Base-by-base conservation (phyloP, 140 eudicot species). In the Stevia rebaudiana region DNA sequence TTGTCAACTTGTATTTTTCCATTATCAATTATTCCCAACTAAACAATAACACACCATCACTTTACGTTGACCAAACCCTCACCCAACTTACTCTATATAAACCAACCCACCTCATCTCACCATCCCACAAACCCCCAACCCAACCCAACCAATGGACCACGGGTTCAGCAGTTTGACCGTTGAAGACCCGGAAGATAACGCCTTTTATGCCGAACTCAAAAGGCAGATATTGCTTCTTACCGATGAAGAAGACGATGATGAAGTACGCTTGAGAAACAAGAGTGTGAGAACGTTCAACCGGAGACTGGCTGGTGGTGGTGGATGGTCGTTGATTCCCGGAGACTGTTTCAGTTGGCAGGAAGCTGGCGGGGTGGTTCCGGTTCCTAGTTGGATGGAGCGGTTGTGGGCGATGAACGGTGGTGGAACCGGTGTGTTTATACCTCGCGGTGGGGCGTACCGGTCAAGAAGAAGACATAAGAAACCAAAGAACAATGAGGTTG, bases 361-460 rank as follows among this genome's bases (percentile, higher is more conserved):
- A 40, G n/a, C n/a, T n/a, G 33, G 68, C 5, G 23, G 49, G 6
- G 65, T 63, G 65, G 73, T 50, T 28, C 31, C 72, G 35, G 77
- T 64, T 25, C 81, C 81, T 1, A 36, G 64, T 42, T 76, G 81
- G 81, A 13, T 76, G 73, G 72, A 64, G 73, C 65, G 51, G 59
- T 56, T 76, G 65, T 76, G 81, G 81, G 51, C 63, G 33, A 4
- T 4, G 4, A 28, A 28, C 33, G 33, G 33, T 4, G 33, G 33
- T 11, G 81, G 81, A 3, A 76, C 81, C 0, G 81, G 81, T 4
- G 77, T 76, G 65, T 76, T 76, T 43, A 76, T 76, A 64, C 81
- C 81, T 0, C 74, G 69, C 40, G 81, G 59, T 0, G 42, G 46
- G 16, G 52, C 48, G 42, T 43, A 56, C n/a, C 24, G 74, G 23